Evolutionary conservation across 805 yeast genomes (phyloP), one percentile per base, ranked within the genome.

Genomic region (Wickerhamiella parazyma): DNA sequence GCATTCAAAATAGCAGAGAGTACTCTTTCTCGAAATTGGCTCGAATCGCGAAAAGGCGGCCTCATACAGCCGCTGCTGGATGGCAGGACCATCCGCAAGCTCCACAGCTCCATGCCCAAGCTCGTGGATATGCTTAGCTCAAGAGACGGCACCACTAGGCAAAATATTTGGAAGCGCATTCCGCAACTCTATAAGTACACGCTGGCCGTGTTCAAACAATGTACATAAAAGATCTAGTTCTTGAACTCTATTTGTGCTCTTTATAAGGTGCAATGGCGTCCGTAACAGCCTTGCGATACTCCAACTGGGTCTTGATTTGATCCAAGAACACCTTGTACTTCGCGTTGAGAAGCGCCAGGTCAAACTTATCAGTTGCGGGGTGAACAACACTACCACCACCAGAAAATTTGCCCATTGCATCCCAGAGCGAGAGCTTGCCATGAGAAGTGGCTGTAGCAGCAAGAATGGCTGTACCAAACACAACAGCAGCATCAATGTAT

Each of bases 401-500:
- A 1, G 94, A 80, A 67, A 87, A 70, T 48, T 71, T 70, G 51
- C 73, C 72, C 98, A 91, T 91, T 31, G 80, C 76, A 29, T 76
- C 73, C 97, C 97, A 89, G 46, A 91, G 67, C 36, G 53, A 45
- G 48, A 57, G 54, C 46, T 58, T 57, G 38, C 61, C 59, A 48
- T 73, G 77, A 51, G 79, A 78, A 9, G 91, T 85, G 3, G 97
- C 97, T 49, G 78, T 85, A 1, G 97, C 96, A 31, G 97, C 98
- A 48, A 91, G 69, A 58, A 91, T 67, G 0, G 98, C 97, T 3
- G 95, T 73, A 19, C 98, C 98, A 58, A 89, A 82, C 2, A 91
- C 97, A 33, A 91, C 98, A 2, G 96, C 94, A 1, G 96, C 91
- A 58, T 89, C 97, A 55, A 89, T 86, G 62, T 91, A 87, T 55